Conservation (phyloP, 805 yeast genomes). For the Candida orba region DNA sequence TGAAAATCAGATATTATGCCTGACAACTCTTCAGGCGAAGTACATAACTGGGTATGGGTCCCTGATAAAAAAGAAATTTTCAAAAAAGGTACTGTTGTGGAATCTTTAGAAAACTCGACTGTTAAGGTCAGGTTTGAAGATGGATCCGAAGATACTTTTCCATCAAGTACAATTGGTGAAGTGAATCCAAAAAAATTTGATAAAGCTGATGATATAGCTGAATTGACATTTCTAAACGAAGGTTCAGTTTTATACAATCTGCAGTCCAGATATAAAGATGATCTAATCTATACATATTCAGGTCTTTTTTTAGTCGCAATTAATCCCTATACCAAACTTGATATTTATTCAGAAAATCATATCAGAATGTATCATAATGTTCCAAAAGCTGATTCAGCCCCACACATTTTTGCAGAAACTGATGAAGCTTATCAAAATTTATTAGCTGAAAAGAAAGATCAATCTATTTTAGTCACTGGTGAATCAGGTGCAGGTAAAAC, state of each 20-base stretch:
- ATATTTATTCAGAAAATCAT: constrained; percentile 58
- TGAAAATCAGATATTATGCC: not conserved
- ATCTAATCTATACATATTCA: constrained; percentile 84
- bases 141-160: constrained; percentile 33
- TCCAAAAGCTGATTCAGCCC: constrained; percentile 44
- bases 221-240: constrained; percentile 86
- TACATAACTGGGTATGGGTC: constrained; percentile 64
- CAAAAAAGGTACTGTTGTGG: constrained; percentile 51
- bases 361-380: constrained; percentile 48
- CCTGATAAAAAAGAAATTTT: constrained; percentile 53
- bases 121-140: constrained; percentile 35
- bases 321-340: constrained; percentile 77
- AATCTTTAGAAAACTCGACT: constrained; percentile 28
- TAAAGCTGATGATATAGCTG: constrained; percentile 91
- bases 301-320: constrained; percentile 94
- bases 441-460: constrained; percentile 63
- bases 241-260: constrained; percentile 90
- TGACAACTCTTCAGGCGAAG: not conserved
- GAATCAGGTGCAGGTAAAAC: constrained; percentile 99
- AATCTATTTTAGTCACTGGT: constrained; percentile 94
- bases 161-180: constrained; percentile 42
- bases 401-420: constrained; percentile 88
- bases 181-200: constrained; percentile 90
- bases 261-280: constrained; percentile 66
- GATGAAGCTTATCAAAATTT: constrained; percentile 80